Percentiles rank a stretch among this genome's conserved stretches.
These are phyloP conservation scores for Melampsora larici-populina DNA, from an alignment of 1,284 basidiomycete species.

Conservation along the genomic window DNA sequence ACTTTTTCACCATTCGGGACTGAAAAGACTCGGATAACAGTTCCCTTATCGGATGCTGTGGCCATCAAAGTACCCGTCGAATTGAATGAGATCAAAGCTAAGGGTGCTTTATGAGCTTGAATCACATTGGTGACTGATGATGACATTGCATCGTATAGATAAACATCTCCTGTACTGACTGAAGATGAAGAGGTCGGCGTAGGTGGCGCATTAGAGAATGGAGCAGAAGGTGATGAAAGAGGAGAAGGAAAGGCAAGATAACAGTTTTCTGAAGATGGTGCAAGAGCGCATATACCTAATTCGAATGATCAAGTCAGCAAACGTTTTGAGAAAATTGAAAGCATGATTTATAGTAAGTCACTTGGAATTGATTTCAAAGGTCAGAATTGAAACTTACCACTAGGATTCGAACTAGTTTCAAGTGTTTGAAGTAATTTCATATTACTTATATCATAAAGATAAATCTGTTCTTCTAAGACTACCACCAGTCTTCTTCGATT, in stretches of 20 bases:
- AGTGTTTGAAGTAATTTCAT: constrained; percentile 97
- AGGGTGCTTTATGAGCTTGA: constrained; percentile 91
- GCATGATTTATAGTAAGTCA: not conserved
- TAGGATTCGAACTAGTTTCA: constrained; percentile 91
- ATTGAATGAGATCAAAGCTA: constrained; percentile 83
- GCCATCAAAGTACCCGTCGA: constrained; percentile 84
- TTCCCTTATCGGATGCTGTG: constrained; percentile 91
- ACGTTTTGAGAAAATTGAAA: not conserved
- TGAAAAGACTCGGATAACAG: constrained; percentile 91
- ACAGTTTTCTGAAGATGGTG: constrained; percentile 89
- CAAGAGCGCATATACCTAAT: constrained; percentile 86
- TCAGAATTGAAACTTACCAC: constrained; percentile 62
- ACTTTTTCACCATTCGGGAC: constrained; percentile 87
- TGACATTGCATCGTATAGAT: constrained; percentile 77
- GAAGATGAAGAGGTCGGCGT: constrained; percentile 23
- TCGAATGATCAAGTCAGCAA: not conserved
- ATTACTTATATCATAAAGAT: constrained; percentile 97
- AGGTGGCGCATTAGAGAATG: constrained; percentile 53
- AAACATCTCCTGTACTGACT: constrained; percentile 48
- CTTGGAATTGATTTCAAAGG: not conserved
- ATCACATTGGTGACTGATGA: constrained; percentile 91
- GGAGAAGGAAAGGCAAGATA: constrained; percentile 95
- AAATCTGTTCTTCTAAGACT: constrained; percentile 91
- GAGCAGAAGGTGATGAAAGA: constrained; percentile 73
- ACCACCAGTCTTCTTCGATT: constrained; percentile 95